A percentile compares a stretch with the other conserved stretches of the same genome.
Conservation (phyloP, 495 filamentous ascomycete species). For the Podospora sp. region DNA sequence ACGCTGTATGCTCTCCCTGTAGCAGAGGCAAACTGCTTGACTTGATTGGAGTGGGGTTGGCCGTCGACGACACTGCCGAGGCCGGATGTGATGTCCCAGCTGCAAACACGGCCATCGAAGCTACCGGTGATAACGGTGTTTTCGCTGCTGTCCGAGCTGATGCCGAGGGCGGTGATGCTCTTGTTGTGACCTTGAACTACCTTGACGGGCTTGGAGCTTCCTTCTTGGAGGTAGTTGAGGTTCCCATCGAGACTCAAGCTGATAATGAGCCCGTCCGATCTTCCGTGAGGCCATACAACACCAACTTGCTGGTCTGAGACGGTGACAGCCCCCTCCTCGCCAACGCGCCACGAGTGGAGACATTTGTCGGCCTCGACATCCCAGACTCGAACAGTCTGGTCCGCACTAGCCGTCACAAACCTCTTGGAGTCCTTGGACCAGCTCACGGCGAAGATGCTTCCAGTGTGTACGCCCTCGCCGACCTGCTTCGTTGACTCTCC, state of each 20-base stretch:
- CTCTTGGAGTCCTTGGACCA: slow-evolving; percentile 88
- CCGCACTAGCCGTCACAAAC: slow-evolving; percentile 89
- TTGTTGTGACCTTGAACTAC: slow-evolving; percentile 93
- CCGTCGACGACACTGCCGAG: slow-evolving; percentile 71
- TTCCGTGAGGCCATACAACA: slow-evolving; percentile 84
- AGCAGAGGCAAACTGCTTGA: slow-evolving; percentile 70
- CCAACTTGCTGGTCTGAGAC: slow-evolving; percentile 89
- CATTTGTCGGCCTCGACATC: slow-evolving; percentile 79
- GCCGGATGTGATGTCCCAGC: slow-evolving; percentile 76
- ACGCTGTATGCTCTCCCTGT: slow-evolving; percentile 73
- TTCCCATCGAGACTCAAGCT: slow-evolving; percentile 86
- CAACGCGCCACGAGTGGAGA: slow-evolving; percentile 81
- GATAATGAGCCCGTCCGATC: slow-evolving; percentile 83
- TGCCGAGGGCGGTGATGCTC: slow-evolving; percentile 75
- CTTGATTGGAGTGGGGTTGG: slow-evolving; percentile 76
- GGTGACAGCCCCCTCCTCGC: slow-evolving; percentile 74
- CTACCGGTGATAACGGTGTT: slow-evolving; percentile 82
- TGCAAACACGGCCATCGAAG: slow-evolving; percentile 83
- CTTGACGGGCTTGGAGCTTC: slow-evolving; percentile 64
- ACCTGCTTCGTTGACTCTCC: slow-evolving; percentile 78
- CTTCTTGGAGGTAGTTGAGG: slow-evolving; percentile 82
- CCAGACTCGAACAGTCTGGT: slow-evolving; percentile 89
- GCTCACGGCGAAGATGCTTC: slow-evolving; percentile 87
- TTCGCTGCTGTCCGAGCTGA: slow-evolving; percentile 48
- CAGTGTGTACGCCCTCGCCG: slow-evolving; percentile 80